phyloP scores from a whole-genome alignment of 179 eudicot species.

The Amaranthus tricolor region DNA sequence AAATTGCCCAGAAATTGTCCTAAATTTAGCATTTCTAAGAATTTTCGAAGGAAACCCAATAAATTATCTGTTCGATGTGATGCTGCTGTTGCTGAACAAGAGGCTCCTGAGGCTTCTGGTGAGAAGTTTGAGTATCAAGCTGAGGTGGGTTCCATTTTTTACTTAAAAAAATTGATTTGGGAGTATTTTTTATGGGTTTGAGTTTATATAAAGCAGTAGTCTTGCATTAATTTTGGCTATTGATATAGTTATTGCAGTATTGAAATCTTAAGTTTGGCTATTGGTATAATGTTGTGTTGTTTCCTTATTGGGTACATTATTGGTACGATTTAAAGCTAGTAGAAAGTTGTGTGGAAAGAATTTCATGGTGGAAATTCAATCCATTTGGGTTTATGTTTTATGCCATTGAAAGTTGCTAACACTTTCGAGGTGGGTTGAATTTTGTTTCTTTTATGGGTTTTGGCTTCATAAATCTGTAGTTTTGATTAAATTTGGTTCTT shows the following conservation, averaged over 20 bases:
- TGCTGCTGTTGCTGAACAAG: conserved; percentile 79
- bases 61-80: conserved; percentile 65
- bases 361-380: neutral
- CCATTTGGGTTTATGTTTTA: neutral
- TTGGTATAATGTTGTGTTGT: neutral
- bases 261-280: neutral
- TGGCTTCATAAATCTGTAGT: neutral
- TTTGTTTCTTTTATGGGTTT: neutral
- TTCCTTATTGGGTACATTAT: neutral
- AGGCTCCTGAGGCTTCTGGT: conserved; percentile 56
- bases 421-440: conserved; percentile 52
- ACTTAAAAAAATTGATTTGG: neutral
- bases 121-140: conserved; percentile 91
- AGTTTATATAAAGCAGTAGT: neutral
- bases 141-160: conserved; percentile 55
- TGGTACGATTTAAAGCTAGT: neutral
- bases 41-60: conserved; percentile 32
- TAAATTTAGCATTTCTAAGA: conserved; percentile 38
- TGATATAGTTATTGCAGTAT: neutral
- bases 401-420: neutral
- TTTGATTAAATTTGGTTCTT: neutral
- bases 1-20: conserved; percentile 36
- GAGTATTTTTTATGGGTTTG: neutral
- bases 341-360: no score
- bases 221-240: neutral